phyloP scores from a whole-genome alignment of 2,329 filamentous ascomycete genomes.

The Microsporum ferrugineum region DNA sequence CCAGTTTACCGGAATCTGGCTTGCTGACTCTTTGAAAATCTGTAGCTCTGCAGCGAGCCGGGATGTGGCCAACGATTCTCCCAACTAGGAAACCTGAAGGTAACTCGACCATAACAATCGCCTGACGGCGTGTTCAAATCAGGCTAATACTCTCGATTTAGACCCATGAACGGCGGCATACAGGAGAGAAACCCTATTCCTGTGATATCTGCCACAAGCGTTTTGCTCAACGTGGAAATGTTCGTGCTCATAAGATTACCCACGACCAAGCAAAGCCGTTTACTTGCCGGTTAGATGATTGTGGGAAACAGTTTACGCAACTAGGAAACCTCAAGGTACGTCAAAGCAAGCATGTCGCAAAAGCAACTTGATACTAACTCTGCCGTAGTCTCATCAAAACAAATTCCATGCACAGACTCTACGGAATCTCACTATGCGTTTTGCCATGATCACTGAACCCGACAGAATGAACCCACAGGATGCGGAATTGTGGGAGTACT shows the following conservation, averaged over 20 bases:
- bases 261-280: slow-evolving; percentile 70
- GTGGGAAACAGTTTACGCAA: slow-evolving; percentile 79
- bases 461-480: slow-evolving; percentile 57
- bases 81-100: slow-evolving; percentile 81
- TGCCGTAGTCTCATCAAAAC: slow-evolving; percentile 69
- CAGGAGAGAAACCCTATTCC: slow-evolving; percentile 70
- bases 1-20: not conserved
- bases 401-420: slow-evolving; percentile 77
- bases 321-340: slow-evolving; percentile 80
- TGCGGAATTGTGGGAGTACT: slow-evolving; percentile 71
- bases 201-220: slow-evolving; percentile 70
- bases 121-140: not conserved
- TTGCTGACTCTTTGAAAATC: not conserved
- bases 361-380: slow-evolving; percentile 7
- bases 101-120: slow-evolving; percentile 26
- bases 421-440: slow-evolving; percentile 56
- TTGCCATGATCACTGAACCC: slow-evolving; percentile 52
- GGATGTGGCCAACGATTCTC: slow-evolving; percentile 72
- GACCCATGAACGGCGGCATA: slow-evolving; percentile 81
- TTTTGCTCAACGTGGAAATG: slow-evolving; percentile 78
- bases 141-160: slow-evolving; percentile 24
- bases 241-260: slow-evolving; percentile 70
- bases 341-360: not conserved
- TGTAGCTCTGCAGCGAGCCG: slow-evolving; percentile 49
- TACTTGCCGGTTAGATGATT: slow-evolving; percentile 68